phyloP scores from a whole-genome alignment of 2,329 filamentous ascomycete species.

The Fusarium sterilihyphosum region DNA sequence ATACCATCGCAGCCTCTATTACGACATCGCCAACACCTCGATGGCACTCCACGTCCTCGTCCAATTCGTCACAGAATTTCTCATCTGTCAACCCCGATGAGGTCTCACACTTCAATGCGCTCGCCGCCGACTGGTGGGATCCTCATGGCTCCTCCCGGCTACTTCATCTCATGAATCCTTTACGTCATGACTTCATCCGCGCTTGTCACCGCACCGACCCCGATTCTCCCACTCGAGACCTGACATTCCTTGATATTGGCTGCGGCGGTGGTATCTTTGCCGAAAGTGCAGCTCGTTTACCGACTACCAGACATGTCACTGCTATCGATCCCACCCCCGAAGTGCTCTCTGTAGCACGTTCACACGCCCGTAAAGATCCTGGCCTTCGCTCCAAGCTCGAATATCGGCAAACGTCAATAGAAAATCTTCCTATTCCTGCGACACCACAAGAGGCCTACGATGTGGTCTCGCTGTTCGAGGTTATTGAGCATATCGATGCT shows the following conservation, averaged over 20 bases:
- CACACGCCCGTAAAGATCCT: constrained; percentile 80
- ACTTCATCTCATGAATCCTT: constrained; percentile 97
- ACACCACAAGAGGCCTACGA: constrained; percentile 68
- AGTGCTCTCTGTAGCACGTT: constrained; percentile 78
- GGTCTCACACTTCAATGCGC: constrained; percentile 91
- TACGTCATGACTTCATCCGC: constrained; percentile 91
- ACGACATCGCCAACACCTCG: constrained; percentile 7
- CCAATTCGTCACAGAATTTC: constrained; percentile 46
- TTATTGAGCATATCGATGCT: constrained; percentile 88
- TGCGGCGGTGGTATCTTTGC: constrained; percentile 98
- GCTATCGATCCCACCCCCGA: constrained; percentile 82
- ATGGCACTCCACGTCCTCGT: constrained; percentile 36
- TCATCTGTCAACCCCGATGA: constrained; percentile 88
- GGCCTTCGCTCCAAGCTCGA: constrained; percentile 69
- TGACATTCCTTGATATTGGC: constrained; percentile 88
- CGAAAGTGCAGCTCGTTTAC: constrained; percentile 80
- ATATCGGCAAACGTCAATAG: constrained; percentile 82
- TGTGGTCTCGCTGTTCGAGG: constrained; percentile 89
- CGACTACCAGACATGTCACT: constrained; percentile 70
- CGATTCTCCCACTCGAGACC: constrained; percentile 50
- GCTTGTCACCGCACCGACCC: constrained; percentile 70
- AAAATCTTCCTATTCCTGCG: constrained; percentile 65
- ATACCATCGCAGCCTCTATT: not conserved
- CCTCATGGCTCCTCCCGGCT: constrained; percentile 90
- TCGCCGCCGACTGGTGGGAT: constrained; percentile 98